phyloP scores from a whole-genome alignment of 345 rosid genomes.

The Cochlearia excelsa region DNA sequence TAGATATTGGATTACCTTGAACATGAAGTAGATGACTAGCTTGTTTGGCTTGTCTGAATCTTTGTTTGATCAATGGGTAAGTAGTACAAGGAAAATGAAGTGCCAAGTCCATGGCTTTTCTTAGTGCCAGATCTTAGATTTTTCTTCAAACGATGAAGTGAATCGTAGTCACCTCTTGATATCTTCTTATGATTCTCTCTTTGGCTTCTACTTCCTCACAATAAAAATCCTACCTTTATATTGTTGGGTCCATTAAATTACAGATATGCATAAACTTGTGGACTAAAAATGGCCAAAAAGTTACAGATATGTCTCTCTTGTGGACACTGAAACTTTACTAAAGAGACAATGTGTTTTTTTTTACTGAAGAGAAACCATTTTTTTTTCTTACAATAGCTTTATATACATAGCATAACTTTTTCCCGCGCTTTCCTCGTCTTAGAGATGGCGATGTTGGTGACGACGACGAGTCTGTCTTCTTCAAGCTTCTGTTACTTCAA shows the following conservation, averaged over 20 bases:
- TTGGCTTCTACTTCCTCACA: neutral
- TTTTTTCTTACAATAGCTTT: neutral
- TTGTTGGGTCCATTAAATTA: conserved; percentile 8
- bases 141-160: neutral
- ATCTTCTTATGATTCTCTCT: neutral
- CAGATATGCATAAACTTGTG: conserved; percentile 24
- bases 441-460: conserved; percentile 36
- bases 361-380: conserved; percentile 3
- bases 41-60: conserved; percentile 13
- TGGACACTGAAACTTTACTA: neutral
- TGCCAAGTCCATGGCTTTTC: conserved; percentile 38
- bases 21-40: conserved; percentile 12
- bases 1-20: conserved; percentile 37
- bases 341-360: neutral
- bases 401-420: neutral
- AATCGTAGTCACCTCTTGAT: conserved; percentile 11
- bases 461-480: conserved; percentile 39
- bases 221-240: conserved; percentile 12
- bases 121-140: conserved; percentile 17
- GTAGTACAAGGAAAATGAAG: conserved; percentile 22
- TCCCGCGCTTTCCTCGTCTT: conserved; percentile 31
- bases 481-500: conserved; percentile 29
- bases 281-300: conserved; percentile 2
- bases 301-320: conserved; percentile 1
- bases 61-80: conserved; percentile 30